Percentiles rank a stretch among this genome's conserved stretches.
Conservation (phyloP, 2,329 filamentous ascomycete genomes). For the Scedosporium dehoogii region DNA sequence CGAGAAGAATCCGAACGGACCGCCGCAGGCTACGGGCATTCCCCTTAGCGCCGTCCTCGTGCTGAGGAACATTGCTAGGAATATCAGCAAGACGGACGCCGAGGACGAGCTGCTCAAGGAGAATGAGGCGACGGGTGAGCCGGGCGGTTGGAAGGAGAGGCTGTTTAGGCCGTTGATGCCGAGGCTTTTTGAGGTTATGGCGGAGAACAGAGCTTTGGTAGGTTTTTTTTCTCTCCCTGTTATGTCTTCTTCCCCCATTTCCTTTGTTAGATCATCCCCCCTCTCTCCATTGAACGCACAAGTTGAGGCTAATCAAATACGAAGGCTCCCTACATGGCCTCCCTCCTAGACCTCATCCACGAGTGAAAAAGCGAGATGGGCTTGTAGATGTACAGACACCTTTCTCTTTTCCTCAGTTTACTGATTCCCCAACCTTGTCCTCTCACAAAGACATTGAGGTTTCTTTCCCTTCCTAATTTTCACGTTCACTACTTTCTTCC, state of each 20-base stretch:
- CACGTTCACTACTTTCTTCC: no score
- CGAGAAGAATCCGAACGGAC: conserved; percentile 46
- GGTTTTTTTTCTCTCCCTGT: conserved; percentile 15
- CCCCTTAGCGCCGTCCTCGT: conserved; percentile 71
- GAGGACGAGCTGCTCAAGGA: conserved; percentile 43
- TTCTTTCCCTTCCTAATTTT: neutral
- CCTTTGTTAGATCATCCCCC: neutral
- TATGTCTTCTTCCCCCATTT: conserved; percentile 51
- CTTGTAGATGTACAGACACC: neutral
- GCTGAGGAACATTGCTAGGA: conserved; percentile 66
- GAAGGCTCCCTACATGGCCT: conserved; percentile 5
- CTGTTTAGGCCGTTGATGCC: conserved; percentile 57
- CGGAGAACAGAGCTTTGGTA: conserved; percentile 56
- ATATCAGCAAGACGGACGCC: conserved; percentile 50
- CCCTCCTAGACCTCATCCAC: conserved; percentile 3
- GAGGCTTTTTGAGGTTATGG: conserved; percentile 58
- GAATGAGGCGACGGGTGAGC: conserved; percentile 34
- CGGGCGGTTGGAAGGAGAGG: conserved; percentile 54
- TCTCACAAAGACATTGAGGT: neutral
- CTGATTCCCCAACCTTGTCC: neutral
- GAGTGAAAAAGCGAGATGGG: neutral
- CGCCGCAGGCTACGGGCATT: conserved; percentile 61
- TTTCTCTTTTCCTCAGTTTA: neutral
- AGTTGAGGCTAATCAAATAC: neutral
- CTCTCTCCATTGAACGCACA: neutral